Conservation (phyloP, 176 grass and related monocot species). For the Zea luxurians region DNA sequence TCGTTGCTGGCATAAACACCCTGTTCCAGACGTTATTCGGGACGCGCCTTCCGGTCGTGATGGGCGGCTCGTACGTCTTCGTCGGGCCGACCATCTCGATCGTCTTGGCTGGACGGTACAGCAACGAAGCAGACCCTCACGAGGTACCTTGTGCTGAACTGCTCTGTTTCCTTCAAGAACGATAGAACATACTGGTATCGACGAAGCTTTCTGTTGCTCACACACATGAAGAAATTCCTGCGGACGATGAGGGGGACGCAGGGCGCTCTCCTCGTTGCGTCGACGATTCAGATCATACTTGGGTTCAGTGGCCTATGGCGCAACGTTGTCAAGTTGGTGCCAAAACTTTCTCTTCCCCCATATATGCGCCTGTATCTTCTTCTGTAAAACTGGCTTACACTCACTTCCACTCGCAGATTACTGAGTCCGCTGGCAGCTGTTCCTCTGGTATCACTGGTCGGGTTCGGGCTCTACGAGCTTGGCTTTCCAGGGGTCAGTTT, state of each 20-base stretch:
- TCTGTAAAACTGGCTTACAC: constrained; percentile 2
- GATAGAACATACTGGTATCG: not conserved
- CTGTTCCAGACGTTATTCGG: constrained; percentile 84
- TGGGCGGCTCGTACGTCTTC: constrained; percentile 84
- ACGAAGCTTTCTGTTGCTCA: constrained; percentile 25
- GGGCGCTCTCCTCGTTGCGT: constrained; percentile 81
- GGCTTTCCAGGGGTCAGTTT: constrained; percentile 90
- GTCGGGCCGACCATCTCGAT: constrained; percentile 88
- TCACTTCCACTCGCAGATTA: constrained; percentile 40
- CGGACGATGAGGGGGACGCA: constrained; percentile 85
- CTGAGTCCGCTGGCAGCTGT: constrained; percentile 84
- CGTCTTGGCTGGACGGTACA: constrained; percentile 84
- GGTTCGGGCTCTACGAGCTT: constrained; percentile 96
- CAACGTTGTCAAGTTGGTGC: constrained; percentile 75
- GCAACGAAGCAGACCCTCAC: constrained; percentile 64
- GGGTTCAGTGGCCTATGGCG: constrained; percentile 98
- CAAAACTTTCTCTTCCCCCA: not conserved
- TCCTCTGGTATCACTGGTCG: constrained; percentile 78
- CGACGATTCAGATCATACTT: constrained; percentile 86
- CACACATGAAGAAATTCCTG: constrained; percentile 72
- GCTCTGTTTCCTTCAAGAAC: not conserved
- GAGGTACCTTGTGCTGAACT: constrained; percentile 49
- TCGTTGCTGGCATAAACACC: constrained; percentile 97
- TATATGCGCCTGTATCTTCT: too few species aligned
- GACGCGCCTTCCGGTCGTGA: constrained; percentile 77